Conservation (phyloP, 2,329 filamentous ascomycete species). For the Colletotrichum godetiae region DNA sequence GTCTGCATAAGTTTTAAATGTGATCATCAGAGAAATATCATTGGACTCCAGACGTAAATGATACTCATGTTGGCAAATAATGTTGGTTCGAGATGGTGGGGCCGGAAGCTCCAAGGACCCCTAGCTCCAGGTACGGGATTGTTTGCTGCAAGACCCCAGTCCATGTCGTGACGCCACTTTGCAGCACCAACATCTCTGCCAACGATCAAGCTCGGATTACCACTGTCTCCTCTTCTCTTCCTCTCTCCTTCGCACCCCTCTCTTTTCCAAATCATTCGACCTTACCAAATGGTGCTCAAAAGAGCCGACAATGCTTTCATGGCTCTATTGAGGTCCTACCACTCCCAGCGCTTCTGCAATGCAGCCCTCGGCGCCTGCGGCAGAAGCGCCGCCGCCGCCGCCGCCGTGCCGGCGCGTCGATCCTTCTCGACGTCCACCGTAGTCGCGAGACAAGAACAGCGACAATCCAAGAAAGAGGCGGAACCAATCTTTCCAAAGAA, state of each 20-base stretch:
- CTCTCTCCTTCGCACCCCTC: neutral
- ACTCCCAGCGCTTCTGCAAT: conserved; percentile 29
- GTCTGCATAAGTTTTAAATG: neutral
- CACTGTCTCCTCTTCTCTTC: neutral
- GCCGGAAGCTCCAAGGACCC: neutral
- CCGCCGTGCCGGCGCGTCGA: conserved; percentile 2
- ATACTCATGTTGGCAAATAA: neutral
- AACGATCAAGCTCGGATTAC: neutral
- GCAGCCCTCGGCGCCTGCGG: conserved; percentile 6
- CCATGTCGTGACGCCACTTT: conserved; percentile 26
- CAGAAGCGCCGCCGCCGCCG: neutral
- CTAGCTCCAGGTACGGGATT: neutral
- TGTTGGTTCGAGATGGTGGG: conserved; percentile 9
- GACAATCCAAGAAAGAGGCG: neutral
- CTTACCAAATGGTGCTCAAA: conserved; percentile 5
- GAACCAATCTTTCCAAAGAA: neutral
- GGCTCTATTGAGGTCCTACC: conserved; percentile 30
- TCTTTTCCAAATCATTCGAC: neutral
- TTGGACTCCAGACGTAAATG: neutral
- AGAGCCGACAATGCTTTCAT: conserved; percentile 25
- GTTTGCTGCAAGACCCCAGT: conserved; percentile 12
- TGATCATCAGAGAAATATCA: neutral
- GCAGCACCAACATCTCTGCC: neutral
- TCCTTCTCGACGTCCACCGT: conserved; percentile 15
- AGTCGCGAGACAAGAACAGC: neutral